Evolutionary conservation across 345 rosid species (phyloP), one percentile per base, ranked within the genome.

Genomic region (Garcia nutans): DNA sequence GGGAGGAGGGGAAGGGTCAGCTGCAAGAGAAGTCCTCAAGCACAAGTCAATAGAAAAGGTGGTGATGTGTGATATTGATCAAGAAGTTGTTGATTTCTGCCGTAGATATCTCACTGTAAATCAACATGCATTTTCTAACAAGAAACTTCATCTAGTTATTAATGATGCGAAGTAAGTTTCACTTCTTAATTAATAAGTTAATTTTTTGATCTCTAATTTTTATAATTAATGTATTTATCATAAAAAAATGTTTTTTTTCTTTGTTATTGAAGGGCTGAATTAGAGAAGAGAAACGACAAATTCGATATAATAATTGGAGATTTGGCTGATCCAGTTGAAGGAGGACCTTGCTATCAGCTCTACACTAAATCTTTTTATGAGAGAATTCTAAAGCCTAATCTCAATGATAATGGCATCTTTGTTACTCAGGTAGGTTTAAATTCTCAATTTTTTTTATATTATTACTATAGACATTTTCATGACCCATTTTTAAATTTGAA

Each of bases 1-100:
- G 99, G 99, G 99, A 72, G 97, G 97, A 33, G 99, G 97, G 5
- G 99, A 95, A 83, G 99, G 99, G n/a, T 95, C 99, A 69, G 91
- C 99, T 44, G 97, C 99, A n/a, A 91, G 99, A 76, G 99, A 95
- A 82, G 89, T 86, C 41, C 89, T 95, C 56, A 91, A 88, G 86
- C 97, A 95, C 75, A 77, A 78, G 47, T 76, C 90, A 0, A 83
- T 93, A 23, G 92, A 91, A 61, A 82, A 86, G 82, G 97, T 95
- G 28, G 97, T 95, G 78, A 93, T 95, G 99, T 95, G 99, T 84
- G 99, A 93, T 60, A 95, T 95, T 11, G 99, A 95, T 80, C 82
- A 87, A 97, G 97, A 95, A 80, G 99, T 93, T 72, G 99, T 95
- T 3, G 91, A 89, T 65, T 95, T 95, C 81, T 95, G 99, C 83